These are phyloP conservation scores for Microcyclosporella mali DNA, from an alignment of 2,329 filamentous ascomycete species.

Conservation along the genomic window DNA sequence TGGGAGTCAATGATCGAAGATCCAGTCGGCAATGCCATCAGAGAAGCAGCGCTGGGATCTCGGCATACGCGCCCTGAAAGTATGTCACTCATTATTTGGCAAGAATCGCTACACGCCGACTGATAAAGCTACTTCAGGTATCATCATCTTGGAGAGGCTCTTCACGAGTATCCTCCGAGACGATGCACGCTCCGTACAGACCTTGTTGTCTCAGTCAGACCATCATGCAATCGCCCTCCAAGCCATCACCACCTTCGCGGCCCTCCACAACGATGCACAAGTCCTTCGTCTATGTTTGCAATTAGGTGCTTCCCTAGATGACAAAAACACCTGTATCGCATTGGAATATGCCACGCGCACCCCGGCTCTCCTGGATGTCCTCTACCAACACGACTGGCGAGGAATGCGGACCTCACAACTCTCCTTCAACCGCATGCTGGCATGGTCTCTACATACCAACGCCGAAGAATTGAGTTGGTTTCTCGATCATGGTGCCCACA, in stretches of 20 bases:
- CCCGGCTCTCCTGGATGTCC: constrained; percentile 10
- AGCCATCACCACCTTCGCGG: constrained; percentile 11
- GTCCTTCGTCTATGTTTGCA: constrained; percentile 12
- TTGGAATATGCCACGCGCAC: constrained; percentile 10
- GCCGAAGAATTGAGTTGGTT: constrained; percentile 15
- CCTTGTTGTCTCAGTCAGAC: constrained; percentile 2
- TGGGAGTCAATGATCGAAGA: constrained; percentile 16
- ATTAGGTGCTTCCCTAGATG: constrained; percentile 9
- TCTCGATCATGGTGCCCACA: constrained; percentile 8
- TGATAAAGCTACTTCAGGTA: constrained; percentile 1
- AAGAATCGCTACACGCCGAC: neutral
- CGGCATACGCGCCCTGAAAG: constrained; percentile 4
- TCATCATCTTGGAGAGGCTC: constrained; percentile 5
- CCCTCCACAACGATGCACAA: constrained; percentile 10
- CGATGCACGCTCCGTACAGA: constrained; percentile 6
- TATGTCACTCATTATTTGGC: neutral
- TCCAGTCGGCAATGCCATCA: constrained; percentile 16
- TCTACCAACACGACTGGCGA: constrained; percentile 13
- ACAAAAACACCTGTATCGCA: constrained; percentile 12
- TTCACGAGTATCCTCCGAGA: constrained; percentile 9
- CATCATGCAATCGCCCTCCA: constrained; percentile 4
- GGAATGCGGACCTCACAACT: constrained; percentile 9
- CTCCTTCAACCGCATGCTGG: constrained; percentile 10
- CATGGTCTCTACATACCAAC: constrained; percentile 13
- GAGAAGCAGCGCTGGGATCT: constrained; percentile 12